Conservation (phyloP, 768 basidiomycete species). For the Psilocybe tampanensis region DNA sequence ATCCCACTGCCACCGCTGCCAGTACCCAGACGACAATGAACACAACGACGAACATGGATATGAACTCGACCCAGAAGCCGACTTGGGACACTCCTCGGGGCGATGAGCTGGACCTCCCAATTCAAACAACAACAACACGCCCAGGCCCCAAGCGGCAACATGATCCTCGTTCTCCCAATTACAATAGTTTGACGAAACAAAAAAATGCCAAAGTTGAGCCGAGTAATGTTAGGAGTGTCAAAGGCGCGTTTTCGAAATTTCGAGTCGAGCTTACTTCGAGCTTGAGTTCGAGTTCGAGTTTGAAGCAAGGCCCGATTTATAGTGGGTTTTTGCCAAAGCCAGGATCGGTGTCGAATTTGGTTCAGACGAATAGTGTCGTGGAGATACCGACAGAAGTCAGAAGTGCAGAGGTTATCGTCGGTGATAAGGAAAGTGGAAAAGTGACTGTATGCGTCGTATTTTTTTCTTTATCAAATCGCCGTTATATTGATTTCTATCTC, state of each 20-base stretch:
- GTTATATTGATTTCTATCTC: no score
- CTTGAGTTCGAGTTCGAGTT: neutral
- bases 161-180: neutral
- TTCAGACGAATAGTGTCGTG: no score
- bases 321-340: conserved; percentile 16
- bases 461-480: no score
- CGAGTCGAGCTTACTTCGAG: conserved; percentile 1
- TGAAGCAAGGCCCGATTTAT: conserved; percentile 9
- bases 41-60: no score
- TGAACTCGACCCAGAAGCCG: no score
- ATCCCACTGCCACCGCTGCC: neutral
- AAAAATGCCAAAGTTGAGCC: neutral
- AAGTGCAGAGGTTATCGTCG: no score
- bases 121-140: neutral
- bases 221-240: neutral
- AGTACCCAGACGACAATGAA: no score
- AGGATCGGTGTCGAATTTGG: conserved; percentile 8
- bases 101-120: no score
- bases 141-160: neutral
- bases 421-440: no score
- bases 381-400: no score
- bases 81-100: no score
- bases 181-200: conserved; percentile 1
- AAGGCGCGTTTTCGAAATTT: conserved; percentile 7
- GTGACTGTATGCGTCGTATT: no score